A percentile compares a stretch with the other conserved stretches of the same genome.
Evolutionary conservation across 2,329 filamentous ascomycete genomes (phyloP).

Genomic region (Decorospora gaudefroyi): DNA sequence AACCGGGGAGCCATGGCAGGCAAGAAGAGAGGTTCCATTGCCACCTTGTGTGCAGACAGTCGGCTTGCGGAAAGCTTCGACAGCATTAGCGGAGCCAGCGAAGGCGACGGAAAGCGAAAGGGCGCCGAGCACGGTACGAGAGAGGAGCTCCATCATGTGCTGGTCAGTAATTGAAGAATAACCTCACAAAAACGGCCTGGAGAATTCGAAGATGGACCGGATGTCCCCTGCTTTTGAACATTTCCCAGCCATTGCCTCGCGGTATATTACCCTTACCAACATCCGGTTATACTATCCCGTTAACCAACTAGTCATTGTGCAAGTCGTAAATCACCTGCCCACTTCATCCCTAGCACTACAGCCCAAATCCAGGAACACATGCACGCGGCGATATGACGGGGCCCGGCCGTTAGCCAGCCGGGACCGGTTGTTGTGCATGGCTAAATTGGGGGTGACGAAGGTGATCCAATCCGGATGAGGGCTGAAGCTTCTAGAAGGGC

Average conservation of each 20-base stretch:
- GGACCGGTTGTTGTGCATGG: conserved; percentile 39
- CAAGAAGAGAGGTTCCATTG: conserved; percentile 45
- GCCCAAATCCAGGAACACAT: conserved; percentile 11
- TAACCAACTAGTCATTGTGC: conserved; percentile 24
- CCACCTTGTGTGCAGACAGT: conserved; percentile 54
- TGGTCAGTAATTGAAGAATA: conserved; percentile 8
- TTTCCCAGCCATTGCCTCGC: conserved; percentile 5
- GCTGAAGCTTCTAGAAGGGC: conserved; percentile 22
- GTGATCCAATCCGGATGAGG: conserved; percentile 10
- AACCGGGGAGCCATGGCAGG: conserved; percentile 36
- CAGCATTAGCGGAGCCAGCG: conserved; percentile 34
- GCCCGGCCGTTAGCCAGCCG: conserved; percentile 3
- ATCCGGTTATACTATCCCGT: conserved; percentile 20
- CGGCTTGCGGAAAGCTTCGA: conserved; percentile 53
- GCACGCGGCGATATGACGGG: conserved; percentile 28
- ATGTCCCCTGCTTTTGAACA: conserved; percentile 21
- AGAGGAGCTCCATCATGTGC: conserved; percentile 39
- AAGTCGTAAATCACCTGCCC: conserved; percentile 10
- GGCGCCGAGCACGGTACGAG: conserved; percentile 30
- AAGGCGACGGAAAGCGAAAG: conserved; percentile 33
- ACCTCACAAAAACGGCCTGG: conserved; percentile 16
- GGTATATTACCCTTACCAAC: conserved; percentile 18
- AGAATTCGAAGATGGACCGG: conserved; percentile 7
- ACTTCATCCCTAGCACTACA: conserved; percentile 3
- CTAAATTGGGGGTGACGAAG: conserved; percentile 30